Conservation (phyloP, 176 grass and related monocot genomes). For the Cenchrus americanus region DNA sequence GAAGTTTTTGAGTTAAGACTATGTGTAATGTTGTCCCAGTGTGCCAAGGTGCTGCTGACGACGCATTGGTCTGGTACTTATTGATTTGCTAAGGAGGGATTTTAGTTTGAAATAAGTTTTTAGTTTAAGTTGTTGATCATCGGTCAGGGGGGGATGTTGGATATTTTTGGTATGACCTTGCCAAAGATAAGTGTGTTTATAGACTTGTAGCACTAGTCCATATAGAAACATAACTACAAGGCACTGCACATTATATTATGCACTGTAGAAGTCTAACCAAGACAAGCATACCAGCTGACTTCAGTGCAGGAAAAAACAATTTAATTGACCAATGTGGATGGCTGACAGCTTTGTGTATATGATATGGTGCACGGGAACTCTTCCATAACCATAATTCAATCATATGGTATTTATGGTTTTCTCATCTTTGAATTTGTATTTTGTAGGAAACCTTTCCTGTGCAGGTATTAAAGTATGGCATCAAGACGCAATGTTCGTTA, state of each 20-base stretch:
- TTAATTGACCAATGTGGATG: neutral
- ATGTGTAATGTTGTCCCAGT: too few relatives aligned
- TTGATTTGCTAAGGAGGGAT: too few relatives aligned
- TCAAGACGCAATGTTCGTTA: slow-evolving; percentile 65
- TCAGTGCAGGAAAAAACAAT: neutral
- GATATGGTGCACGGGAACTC: neutral
- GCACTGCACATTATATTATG: too few relatives aligned
- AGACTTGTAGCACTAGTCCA: neutral
- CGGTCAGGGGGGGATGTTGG: too few relatives aligned
- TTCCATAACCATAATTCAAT: slow-evolving; percentile 9
- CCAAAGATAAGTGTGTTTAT: neutral
- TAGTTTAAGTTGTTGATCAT: too few relatives aligned
- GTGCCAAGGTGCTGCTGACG: too few relatives aligned
- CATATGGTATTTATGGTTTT: neutral
- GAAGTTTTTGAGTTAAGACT: too few relatives aligned
- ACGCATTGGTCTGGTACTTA: too few relatives aligned
- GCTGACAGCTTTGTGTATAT: neutral
- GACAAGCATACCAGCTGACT: neutral
- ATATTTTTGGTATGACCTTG: too few relatives aligned
- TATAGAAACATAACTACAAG: slow-evolving; percentile 17
- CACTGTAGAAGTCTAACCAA: neutral
- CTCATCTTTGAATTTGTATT: neutral
- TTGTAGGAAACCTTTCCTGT: neutral
- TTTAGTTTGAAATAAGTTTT: too few relatives aligned
- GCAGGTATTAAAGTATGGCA: slow-evolving; percentile 50